Percentiles rank a stretch among this genome's conserved stretches.
phyloP scores from a whole-genome alignment of 192 early-diverging fungal species.

The Entomortierella chlamydospora region DNA sequence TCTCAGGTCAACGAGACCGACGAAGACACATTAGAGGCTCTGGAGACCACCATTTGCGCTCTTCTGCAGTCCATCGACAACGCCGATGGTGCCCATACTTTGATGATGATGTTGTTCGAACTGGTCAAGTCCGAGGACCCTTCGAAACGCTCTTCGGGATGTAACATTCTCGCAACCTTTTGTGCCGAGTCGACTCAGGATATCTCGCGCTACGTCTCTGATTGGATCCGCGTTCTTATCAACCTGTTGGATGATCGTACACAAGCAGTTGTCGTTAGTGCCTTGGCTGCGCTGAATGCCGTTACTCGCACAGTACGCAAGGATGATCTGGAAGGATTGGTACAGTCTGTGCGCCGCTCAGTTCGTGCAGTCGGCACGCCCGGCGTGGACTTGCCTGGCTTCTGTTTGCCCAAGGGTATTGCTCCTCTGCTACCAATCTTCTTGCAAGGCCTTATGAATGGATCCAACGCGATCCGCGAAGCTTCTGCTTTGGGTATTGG shows the following conservation, averaged over 20 bases:
- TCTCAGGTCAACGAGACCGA: slow-evolving; percentile 78
- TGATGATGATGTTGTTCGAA: slow-evolving; percentile 86
- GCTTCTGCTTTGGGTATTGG: slow-evolving; percentile 89
- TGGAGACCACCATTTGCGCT: slow-evolving; percentile 78
- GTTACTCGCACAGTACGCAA: slow-evolving; percentile 86
- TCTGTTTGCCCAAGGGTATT: slow-evolving; percentile 93
- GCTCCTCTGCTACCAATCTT: slow-evolving; percentile 92
- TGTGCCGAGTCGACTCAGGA: slow-evolving; percentile 71
- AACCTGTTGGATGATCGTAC: slow-evolving; percentile 73
- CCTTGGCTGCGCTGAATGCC: slow-evolving; percentile 85
- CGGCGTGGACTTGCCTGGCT: slow-evolving; percentile 78
- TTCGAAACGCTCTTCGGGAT: slow-evolving; percentile 65
- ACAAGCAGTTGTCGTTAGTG: slow-evolving; percentile 71
- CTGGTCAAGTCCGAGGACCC: slow-evolving; percentile 70
- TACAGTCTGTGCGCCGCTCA: slow-evolving; percentile 73
- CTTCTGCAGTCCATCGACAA: slow-evolving; percentile 83
- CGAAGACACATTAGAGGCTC: slow-evolving; percentile 69
- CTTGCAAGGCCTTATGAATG: slow-evolving; percentile 93
- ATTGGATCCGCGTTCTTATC: slow-evolving; percentile 85
- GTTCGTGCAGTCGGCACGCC: slow-evolving; percentile 68
- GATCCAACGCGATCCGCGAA: slow-evolving; percentile 86
- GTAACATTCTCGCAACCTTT: slow-evolving; percentile 73
- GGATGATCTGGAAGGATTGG: slow-evolving; percentile 88
- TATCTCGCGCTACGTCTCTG: slow-evolving; percentile 73
- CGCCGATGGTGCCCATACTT: slow-evolving; percentile 81